Evolutionary conservation across 1,139 yeast species (phyloP).

Genomic region (Hyphopichia khmerensis): DNA sequence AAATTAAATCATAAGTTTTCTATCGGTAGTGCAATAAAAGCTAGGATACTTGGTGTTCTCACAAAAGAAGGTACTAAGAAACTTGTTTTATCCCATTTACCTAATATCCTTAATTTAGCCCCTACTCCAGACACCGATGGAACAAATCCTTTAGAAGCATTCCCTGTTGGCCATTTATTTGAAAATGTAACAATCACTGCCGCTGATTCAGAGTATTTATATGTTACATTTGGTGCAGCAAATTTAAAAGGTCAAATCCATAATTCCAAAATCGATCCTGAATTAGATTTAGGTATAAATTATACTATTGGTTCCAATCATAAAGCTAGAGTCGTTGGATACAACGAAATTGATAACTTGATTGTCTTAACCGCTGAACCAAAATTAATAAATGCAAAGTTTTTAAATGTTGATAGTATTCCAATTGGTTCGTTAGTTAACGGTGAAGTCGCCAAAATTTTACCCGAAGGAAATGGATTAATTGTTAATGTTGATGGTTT

Average conservation of each 20-base stretch:
- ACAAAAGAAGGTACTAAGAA: slow-evolving; percentile 57
- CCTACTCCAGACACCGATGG: slow-evolving; percentile 7
- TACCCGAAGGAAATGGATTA: slow-evolving; percentile 65
- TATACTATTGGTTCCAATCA: slow-evolving; percentile 66
- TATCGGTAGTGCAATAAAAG: slow-evolving; percentile 64
- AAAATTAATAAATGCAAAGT: slow-evolving; percentile 59
- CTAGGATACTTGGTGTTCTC: slow-evolving; percentile 68
- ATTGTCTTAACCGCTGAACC: slow-evolving; percentile 71
- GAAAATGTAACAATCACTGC: slow-evolving; percentile 60
- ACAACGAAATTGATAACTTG: slow-evolving; percentile 61
- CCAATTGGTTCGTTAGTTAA: slow-evolving; percentile 70
- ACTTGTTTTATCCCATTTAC: slow-evolving; percentile 62
- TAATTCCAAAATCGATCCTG: slow-evolving; percentile 63
- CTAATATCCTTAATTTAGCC: slow-evolving; percentile 45
- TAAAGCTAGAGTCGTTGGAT: slow-evolving; percentile 75
- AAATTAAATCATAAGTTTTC: slow-evolving; percentile 61
- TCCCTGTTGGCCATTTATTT: slow-evolving; percentile 74
- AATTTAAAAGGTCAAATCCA: slow-evolving; percentile 66
- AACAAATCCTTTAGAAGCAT: slow-evolving; percentile 54
- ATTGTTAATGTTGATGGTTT: slow-evolving; percentile 64
- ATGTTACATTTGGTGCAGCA: slow-evolving; percentile 58
- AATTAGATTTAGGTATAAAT: slow-evolving; percentile 48
- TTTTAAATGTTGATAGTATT: slow-evolving; percentile 65
- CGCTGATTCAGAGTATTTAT: slow-evolving; percentile 54
- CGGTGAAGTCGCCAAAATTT: slow-evolving; percentile 61